Base-by-base conservation (phyloP, 2,329 filamentous ascomycete genomes). In the Ustilaginoidea virens region DNA sequence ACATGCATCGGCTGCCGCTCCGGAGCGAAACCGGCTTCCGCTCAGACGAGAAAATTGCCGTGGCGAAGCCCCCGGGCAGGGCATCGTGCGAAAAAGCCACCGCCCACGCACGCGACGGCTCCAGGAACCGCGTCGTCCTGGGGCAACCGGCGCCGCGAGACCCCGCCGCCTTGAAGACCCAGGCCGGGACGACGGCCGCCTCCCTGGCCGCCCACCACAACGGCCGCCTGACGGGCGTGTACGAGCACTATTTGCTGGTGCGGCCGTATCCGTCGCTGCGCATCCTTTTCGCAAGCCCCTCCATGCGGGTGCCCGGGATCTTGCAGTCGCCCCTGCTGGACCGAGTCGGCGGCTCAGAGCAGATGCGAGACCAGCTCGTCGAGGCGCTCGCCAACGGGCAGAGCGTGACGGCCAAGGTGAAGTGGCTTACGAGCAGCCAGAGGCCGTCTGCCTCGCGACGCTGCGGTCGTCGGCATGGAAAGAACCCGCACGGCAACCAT, bases 351-450 rank as follows among this genome's bases (percentile, higher is more conserved):
- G 66, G 66, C 3, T 59, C 61, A 0, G 41, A 44, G 3, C 49
- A 55, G 11, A 54, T 66, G 3, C 58, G 60, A 7, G 58, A 68
- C 10, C 57, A 63, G 23, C 51, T 72, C 12, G 48, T 51, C 1
- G 50, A 58, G n/a, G 77, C 79, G 0, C 63, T 86, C 14, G 63
- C 66, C 5, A 66, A 75, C 40, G 77, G 77, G 0, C 67, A 71
- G 25, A 74, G 77, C 26, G 73, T 85, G 5, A 85, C 79, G 2
- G 77, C 77, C 4, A 80, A 80, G 44, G 67, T 86, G 10, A 36
- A 30, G 23, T 38, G 36, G 36, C 36, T 38, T 9, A 36, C 26
- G 5, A 25, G 20, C 17, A 32, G 29, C 20, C 29, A 32, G 10
- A 23, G 28, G 16, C 16, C 25, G 13, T 30, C 32, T 7, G 28